A percentile compares a stretch with the other conserved stretches of the same genome.
These are phyloP conservation scores for Teratosphaeria pseudoeucalypti DNA, from an alignment of 2,329 filamentous ascomycete species.

Conservation along the genomic window DNA sequence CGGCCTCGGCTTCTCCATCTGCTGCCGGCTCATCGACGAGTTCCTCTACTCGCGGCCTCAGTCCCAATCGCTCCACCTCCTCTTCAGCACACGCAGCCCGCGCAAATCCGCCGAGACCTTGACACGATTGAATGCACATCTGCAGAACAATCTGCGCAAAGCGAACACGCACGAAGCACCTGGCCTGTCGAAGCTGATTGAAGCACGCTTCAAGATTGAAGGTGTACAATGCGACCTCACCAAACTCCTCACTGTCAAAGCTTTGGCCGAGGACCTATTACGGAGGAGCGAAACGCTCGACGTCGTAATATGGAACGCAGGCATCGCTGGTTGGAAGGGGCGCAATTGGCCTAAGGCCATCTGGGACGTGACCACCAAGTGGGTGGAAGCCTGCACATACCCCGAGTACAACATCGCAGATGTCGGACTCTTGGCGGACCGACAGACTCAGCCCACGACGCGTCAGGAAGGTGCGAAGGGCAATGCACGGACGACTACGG, in stretches of 20 bases:
- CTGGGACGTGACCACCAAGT: conserved; percentile 48
- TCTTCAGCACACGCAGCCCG: conserved; percentile 70
- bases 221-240: conserved; percentile 50
- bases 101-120: conserved; percentile 67
- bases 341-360: conserved; percentile 57
- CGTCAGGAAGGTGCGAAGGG: not conserved
- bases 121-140: conserved; percentile 39
- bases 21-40: conserved; percentile 77
- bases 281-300: conserved; percentile 62
- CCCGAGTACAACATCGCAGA: conserved; percentile 64
- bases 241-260: conserved; percentile 45
- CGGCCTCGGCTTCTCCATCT: conserved; percentile 76
- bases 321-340: conserved; percentile 77
- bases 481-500: not conserved
- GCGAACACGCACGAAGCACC: conserved; percentile 23
- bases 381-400: conserved; percentile 61
- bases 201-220: conserved; percentile 39
- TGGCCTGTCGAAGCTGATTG: conserved; percentile 31
- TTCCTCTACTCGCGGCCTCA: conserved; percentile 63
- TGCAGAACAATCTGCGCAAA: conserved; percentile 37
- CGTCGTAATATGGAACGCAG: conserved; percentile 73
- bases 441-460: conserved; percentile 34
- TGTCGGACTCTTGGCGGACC: conserved; percentile 43
- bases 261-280: conserved; percentile 41
- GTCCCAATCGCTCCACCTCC: conserved; percentile 61